Percentiles rank a stretch among this genome's conserved stretches.
phyloP scores from a whole-genome alignment of 2,329 filamentous ascomycete genomes.

The Alternaria sp. region DNA sequence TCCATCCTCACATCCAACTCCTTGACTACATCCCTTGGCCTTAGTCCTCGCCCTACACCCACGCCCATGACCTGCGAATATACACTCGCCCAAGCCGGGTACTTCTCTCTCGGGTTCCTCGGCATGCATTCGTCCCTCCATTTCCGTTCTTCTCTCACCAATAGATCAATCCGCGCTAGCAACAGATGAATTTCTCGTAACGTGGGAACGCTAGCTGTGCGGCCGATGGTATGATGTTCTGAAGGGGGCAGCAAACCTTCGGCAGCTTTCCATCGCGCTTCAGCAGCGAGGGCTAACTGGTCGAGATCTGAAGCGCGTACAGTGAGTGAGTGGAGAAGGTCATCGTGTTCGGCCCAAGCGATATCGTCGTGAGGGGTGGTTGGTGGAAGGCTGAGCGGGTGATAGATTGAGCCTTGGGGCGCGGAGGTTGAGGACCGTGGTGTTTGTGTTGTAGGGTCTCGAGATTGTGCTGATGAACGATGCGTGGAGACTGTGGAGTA shows the following conservation, averaged over 20 bases:
- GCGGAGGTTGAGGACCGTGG: conserved; percentile 1
- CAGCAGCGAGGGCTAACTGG: background rate
- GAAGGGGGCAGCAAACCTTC: background rate
- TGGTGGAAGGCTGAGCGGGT: background rate
- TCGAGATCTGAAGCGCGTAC: background rate
- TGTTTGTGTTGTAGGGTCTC: background rate
- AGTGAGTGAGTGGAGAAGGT: background rate
- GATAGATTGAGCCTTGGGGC: background rate
- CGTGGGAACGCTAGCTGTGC: background rate
- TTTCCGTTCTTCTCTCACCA: background rate
- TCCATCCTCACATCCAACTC: background rate
- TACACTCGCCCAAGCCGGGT: conserved; percentile 5
- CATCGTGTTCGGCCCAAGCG: conserved; percentile 1
- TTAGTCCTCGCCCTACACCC: background rate
- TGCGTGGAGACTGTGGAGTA: background rate
- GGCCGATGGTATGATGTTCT: background rate
- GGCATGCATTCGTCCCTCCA: conserved; percentile 6
- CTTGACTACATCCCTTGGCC: background rate
- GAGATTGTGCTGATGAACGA: background rate
- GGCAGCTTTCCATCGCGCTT: conserved; percentile 6
- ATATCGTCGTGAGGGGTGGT: background rate
- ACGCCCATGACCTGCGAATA: conserved; percentile 7
- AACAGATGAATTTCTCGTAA: conserved; percentile 1
- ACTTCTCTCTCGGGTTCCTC: conserved; percentile 4
- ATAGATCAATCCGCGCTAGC: background rate